phyloP scores from a whole-genome alignment of 2,329 filamentous ascomycete species.

The Fusarium algeriense region DNA sequence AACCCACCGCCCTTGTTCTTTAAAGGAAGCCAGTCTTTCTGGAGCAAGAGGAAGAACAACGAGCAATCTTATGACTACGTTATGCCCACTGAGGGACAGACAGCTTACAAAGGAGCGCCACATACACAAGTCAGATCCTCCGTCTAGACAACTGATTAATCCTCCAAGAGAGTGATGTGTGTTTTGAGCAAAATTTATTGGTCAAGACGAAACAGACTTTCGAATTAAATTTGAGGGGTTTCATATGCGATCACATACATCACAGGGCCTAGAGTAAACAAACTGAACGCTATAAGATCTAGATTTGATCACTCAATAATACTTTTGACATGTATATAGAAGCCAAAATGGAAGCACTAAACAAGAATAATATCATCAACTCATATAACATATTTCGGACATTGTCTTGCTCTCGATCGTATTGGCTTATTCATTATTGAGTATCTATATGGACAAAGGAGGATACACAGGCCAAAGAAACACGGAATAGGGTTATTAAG shows the following conservation, averaged over 20 bases:
- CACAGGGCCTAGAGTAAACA: too few relatives aligned
- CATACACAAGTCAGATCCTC: background rate
- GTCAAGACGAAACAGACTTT: background rate
- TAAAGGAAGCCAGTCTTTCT: constrained; percentile 30
- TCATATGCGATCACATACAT: background rate
- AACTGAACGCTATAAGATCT: too few relatives aligned
- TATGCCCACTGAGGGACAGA: constrained; percentile 17
- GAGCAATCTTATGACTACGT: constrained; percentile 28
- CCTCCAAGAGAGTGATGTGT: too few relatives aligned
- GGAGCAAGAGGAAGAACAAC: constrained; percentile 26
- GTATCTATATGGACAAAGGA: background rate
- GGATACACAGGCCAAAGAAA: background rate
- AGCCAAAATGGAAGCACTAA: background rate
- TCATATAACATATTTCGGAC: background rate
- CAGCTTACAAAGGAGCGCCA: constrained; percentile 16
- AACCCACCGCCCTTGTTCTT: constrained; percentile 43
- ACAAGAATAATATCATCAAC: background rate
- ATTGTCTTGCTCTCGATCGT: background rate
- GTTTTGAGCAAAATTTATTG: background rate
- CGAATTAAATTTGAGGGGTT: background rate
- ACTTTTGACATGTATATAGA: background rate
- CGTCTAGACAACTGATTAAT: background rate
- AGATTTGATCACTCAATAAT: background rate
- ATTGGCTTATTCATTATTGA: background rate
- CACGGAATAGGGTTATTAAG: background rate